A percentile compares a stretch with the other conserved stretches of the same genome.
phyloP scores from a whole-genome alignment of 2,329 filamentous ascomycete species.

The Claviceps fusiformis region DNA sequence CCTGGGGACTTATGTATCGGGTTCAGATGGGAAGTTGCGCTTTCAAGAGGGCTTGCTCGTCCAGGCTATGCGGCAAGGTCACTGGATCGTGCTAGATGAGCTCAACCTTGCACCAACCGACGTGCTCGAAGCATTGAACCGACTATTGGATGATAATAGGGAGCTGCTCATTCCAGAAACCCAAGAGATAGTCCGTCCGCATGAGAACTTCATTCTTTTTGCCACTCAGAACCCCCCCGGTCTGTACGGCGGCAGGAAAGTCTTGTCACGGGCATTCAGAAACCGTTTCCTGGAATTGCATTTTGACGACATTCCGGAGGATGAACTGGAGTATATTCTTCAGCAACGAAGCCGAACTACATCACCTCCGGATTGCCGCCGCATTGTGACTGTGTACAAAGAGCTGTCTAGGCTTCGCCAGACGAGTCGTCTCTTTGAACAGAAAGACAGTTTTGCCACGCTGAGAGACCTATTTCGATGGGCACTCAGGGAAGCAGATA shows the following conservation, averaged over 20 bases:
- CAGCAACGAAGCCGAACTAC: slow-evolving; percentile 76
- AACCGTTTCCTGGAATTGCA: slow-evolving; percentile 96
- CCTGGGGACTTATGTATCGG: slow-evolving; percentile 84
- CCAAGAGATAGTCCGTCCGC: slow-evolving; percentile 81
- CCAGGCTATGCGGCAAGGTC: slow-evolving; percentile 78
- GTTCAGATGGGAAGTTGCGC: slow-evolving; percentile 64
- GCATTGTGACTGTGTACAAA: slow-evolving; percentile 88
- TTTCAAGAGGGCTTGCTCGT: slow-evolving; percentile 94
- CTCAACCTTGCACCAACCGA: slow-evolving; percentile 94
- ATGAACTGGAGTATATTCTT: slow-evolving; percentile 83
- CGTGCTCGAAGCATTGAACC: slow-evolving; percentile 89
- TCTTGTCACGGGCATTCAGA: slow-evolving; percentile 83
- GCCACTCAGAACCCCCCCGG: slow-evolving; percentile 96
- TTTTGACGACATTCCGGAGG: slow-evolving; percentile 94
- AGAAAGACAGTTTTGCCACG: slow-evolving; percentile 94
- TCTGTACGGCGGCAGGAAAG: slow-evolving; percentile 87
- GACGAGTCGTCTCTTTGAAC: slow-evolving; percentile 83
- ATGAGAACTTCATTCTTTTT: slow-evolving; percentile 94
- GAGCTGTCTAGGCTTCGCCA: slow-evolving; percentile 83
- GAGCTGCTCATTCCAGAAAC: slow-evolving; percentile 94
- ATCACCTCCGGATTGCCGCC: slow-evolving; percentile 77
- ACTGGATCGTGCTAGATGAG: slow-evolving; percentile 98
- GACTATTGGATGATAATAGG: slow-evolving; percentile 88
- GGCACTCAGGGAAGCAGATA: slow-evolving; percentile 75
- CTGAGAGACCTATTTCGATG: slow-evolving; percentile 91